Evolutionary conservation across 805 yeast species (phyloP).

Genomic region (Candida ulmi): DNA sequence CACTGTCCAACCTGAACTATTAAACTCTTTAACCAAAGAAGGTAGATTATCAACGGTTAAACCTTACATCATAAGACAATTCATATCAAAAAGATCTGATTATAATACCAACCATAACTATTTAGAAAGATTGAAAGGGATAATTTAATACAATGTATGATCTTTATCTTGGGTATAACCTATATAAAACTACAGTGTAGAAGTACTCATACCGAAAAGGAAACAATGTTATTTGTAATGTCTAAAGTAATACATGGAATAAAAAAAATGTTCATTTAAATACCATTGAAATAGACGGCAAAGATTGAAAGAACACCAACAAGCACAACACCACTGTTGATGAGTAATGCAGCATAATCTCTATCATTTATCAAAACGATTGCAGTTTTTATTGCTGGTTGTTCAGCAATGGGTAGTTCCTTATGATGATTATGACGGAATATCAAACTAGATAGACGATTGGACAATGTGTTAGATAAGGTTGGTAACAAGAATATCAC

Average conservation of each 20-base stretch:
- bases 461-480: constrained; percentile 18
- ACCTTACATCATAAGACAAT: constrained; percentile 56
- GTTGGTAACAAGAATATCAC: constrained; percentile 24
- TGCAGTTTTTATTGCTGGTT: constrained; percentile 1
- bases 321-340: constrained; percentile 6
- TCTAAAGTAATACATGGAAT: no score
- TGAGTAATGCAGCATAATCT: constrained; percentile 9
- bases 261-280: not conserved
- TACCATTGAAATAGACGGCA: constrained; percentile 10
- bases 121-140: constrained; percentile 19
- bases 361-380: constrained; percentile 1
- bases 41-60: constrained; percentile 69
- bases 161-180: not conserved
- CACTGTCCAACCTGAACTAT: constrained; percentile 76
- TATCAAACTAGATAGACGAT: not conserved
- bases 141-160: constrained; percentile 15
- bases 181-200: not conserved
- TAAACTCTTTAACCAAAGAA: constrained; percentile 74
- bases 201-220: no score
- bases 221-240: no score
- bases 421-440: constrained; percentile 1
- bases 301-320: constrained; percentile 15
- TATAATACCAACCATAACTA: constrained; percentile 42
- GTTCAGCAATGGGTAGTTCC: constrained; percentile 18
- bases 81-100: constrained; percentile 65